Conservation (phyloP, 2,329 filamentous ascomycete genomes). For the Botrytis hyacinthi region DNA sequence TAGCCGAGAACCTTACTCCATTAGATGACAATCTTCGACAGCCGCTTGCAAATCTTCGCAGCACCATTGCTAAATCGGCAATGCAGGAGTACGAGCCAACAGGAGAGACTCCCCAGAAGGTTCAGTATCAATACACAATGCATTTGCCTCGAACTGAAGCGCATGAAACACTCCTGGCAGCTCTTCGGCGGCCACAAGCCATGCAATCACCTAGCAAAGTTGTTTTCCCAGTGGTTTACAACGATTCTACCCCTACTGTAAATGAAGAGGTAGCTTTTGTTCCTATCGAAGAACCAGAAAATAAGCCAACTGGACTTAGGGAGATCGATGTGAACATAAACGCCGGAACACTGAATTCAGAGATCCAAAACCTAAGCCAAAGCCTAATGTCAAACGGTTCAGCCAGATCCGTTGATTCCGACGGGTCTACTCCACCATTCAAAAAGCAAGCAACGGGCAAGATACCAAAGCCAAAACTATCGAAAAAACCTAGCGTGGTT, state of each 20-base stretch:
- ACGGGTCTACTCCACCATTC: constrained; percentile 28
- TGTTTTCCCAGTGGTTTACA: constrained; percentile 38
- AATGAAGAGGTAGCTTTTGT: constrained; percentile 25
- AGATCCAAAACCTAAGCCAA: constrained; percentile 22
- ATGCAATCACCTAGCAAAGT: constrained; percentile 37
- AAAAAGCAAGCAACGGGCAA: constrained; percentile 41
- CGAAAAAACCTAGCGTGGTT: constrained; percentile 42
- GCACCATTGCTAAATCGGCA: constrained; percentile 60
- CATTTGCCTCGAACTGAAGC: constrained; percentile 72
- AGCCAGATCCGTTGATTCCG: constrained; percentile 8
- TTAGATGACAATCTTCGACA: constrained; percentile 62
- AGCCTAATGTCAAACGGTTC: constrained; percentile 14
- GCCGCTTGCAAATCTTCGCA: constrained; percentile 69
- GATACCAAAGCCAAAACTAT: constrained; percentile 43
- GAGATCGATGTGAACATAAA: constrained; percentile 50
- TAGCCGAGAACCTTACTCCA: constrained; percentile 61
- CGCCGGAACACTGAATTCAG: constrained; percentile 38
- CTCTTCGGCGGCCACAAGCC: constrained; percentile 42
- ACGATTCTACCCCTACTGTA: constrained; percentile 28
- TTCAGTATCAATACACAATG: constrained; percentile 76
- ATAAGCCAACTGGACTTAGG: constrained; percentile 44
- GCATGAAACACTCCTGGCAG: constrained; percentile 56
- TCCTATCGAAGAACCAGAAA: constrained; percentile 24
- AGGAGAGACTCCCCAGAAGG: constrained; percentile 80
- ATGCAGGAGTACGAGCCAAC: constrained; percentile 82